These are phyloP conservation scores for Lotus japonicus DNA, from an alignment of 306 rosid species.

Conservation along the genomic window DNA sequence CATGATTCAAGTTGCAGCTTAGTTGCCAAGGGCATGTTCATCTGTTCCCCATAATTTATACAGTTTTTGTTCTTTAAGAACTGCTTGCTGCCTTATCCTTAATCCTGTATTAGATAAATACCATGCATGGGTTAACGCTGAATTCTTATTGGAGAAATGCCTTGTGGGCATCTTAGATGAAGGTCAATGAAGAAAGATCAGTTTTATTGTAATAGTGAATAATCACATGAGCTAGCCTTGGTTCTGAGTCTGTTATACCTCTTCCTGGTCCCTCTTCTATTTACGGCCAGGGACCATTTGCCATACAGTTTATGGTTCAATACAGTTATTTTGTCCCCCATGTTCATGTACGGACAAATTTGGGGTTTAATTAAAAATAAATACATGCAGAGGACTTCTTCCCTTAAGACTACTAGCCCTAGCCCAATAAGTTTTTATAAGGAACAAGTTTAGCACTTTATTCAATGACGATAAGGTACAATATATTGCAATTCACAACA, in stretches of 20 bases:
- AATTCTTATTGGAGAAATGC: constrained; percentile 84
- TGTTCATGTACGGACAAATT: no score
- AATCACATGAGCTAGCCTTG: constrained; percentile 3
- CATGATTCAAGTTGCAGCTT: constrained; percentile 3
- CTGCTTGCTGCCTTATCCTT: constrained; percentile 31
- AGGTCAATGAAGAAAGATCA: constrained; percentile 28
- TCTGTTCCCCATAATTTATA: not conserved
- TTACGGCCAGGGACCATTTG: not conserved
- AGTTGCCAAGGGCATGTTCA: not conserved
- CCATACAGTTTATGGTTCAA: no score
- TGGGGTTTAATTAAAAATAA: no score
- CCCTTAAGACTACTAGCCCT: no score
- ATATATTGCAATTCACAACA: not conserved
- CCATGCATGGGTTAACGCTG: constrained; percentile 93
- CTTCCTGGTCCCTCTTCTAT: constrained; percentile 15
- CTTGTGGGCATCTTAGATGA: constrained; percentile 70
- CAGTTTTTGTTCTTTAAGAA: constrained; percentile 6
- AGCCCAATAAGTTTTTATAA: no score
- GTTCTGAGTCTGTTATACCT: not conserved
- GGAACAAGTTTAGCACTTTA: no score
- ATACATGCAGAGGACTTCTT: no score
- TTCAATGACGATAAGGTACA: no score
- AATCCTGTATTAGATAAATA: constrained; percentile 61
- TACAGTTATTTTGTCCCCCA: no score
- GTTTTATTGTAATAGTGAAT: not conserved